A percentile compares a stretch with the other conserved stretches of the same genome.
phyloP scores from a whole-genome alignment of 768 basidiomycete species.

The Psilocybe cyanescens region DNA sequence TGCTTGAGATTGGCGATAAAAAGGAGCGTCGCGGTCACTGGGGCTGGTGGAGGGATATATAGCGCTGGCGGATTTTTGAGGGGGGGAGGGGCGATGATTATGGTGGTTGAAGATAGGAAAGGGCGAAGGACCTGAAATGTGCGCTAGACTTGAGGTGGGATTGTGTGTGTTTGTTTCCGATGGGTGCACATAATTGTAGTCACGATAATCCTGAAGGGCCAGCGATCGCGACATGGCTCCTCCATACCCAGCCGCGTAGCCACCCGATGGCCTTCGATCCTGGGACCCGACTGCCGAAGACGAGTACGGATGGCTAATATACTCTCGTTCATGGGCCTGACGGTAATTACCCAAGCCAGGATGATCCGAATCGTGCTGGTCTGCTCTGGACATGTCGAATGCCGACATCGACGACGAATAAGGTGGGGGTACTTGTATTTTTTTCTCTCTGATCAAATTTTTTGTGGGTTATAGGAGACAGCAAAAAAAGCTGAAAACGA shows the following conservation, averaged over 20 bases:
- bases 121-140: slow-evolving; percentile 31
- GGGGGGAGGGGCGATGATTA: slow-evolving; percentile 38
- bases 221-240: slow-evolving; percentile 29
- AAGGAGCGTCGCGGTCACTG: slow-evolving; percentile 37
- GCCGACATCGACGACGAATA: neutral
- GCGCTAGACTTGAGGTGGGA: slow-evolving; percentile 28
- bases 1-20: slow-evolving; percentile 26
- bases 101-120: slow-evolving; percentile 53
- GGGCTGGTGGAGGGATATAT: slow-evolving; percentile 29
- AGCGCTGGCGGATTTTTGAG: slow-evolving; percentile 25
- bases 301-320: neutral
- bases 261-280: slow-evolving; percentile 35
- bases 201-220: slow-evolving; percentile 19
- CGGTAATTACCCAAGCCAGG: slow-evolving; percentile 33
- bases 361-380: slow-evolving; percentile 43
- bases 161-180: slow-evolving; percentile 53
- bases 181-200: slow-evolving; percentile 15
- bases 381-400: slow-evolving; percentile 45
- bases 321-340: slow-evolving; percentile 8
- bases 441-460: slow-evolving; percentile 9
- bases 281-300: slow-evolving; percentile 23
- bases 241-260: slow-evolving; percentile 21
- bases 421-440: slow-evolving; percentile 8
- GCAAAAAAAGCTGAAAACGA: slow-evolving; percentile 22
- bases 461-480: slow-evolving; percentile 9